Evolutionary conservation across 192 early-diverging fungal species (phyloP), one percentile per base, ranked within the genome.

Genomic region (Spizellomyces punctatus): DNA sequence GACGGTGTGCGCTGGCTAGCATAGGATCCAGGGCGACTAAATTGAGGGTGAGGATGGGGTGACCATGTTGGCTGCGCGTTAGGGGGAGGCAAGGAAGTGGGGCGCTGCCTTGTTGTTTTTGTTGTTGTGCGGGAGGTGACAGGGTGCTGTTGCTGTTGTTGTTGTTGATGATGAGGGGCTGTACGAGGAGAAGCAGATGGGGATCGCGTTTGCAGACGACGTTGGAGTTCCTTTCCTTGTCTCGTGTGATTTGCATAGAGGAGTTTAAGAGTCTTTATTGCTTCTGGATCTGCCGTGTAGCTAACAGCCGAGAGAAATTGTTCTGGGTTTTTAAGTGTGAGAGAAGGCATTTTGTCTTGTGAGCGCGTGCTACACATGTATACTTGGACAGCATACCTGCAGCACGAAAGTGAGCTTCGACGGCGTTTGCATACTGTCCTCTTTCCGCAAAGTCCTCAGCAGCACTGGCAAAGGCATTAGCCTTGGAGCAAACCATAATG

Each of bases 201-300:
- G 42, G 55, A 61, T 49, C 58, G 76, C 36, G 81, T 78, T 41
- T 76, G 74, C 27, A 86, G 21, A 17, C 82, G 73, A 5, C 91
- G 76, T 63, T 87, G 82, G 1, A 92, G 66, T 21, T 90, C 88
- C 71, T 88, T 88, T 17, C 83, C 90, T 66, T 87, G 81, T 10
- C 89, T 75, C 10, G 82, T 86, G 77, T 94, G 92, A 56, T 83
- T 90, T 1, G 83, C 78, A 10, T 86, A 86, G 63, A 92, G 82
- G 10, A 94, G 63, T 46, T 84, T 86, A 2, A 94, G 79, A 1
- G 90, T 90, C 62, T 81, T 85, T 6, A 82, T 73, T 7, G 90
- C 89, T 66, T 89, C 88, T 10, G 80, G 76, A 67, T 91, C 89
- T 43, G 79, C 72, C 10, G 88, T 84, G 72, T 82, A 74, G 16